phyloP scores from a whole-genome alignment of 441 rosid species.

The Gossypium schwendimanii region DNA sequence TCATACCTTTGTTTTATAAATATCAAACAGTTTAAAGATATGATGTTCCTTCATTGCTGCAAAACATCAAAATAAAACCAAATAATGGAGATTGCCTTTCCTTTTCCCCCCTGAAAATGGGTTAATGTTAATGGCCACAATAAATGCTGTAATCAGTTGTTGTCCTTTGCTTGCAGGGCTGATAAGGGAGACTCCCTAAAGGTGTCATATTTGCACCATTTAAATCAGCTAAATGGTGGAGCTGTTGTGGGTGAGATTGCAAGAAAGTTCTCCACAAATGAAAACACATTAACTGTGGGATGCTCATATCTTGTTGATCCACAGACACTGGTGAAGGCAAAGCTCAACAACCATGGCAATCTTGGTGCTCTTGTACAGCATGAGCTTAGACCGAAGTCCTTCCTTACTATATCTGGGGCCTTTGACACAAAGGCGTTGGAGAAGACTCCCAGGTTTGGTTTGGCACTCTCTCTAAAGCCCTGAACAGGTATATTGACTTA shows the following conservation, averaged over 20 bases:
- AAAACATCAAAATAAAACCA: neutral
- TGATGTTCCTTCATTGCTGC: neutral
- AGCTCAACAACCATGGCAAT: slow-evolving; percentile 49
- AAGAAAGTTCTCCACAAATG: slow-evolving; percentile 43
- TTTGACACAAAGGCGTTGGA: slow-evolving; percentile 43
- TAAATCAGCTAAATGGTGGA: slow-evolving; percentile 31
- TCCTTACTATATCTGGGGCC: slow-evolving; percentile 41
- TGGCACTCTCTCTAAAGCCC: slow-evolving; percentile 36
- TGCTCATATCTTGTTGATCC: slow-evolving; percentile 35
- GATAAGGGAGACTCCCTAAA: slow-evolving; percentile 49
- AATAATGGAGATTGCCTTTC: neutral
- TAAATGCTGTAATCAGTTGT: neutral
- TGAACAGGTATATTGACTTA: slow-evolving; percentile 11
- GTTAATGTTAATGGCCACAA: neutral
- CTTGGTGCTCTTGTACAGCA: slow-evolving; percentile 39
- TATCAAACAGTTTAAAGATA: neutral
- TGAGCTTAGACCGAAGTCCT: slow-evolving; percentile 34
- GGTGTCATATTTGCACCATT: slow-evolving; percentile 31
- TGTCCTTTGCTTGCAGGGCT: slow-evolving; percentile 25
- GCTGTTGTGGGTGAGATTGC: slow-evolving; percentile 43
- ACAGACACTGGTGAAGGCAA: slow-evolving; percentile 36
- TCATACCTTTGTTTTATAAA: neutral
- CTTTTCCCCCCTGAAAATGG: neutral
- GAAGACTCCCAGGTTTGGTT: slow-evolving; percentile 40
- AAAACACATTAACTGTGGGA: slow-evolving; percentile 45